Evolutionary conservation across 768 basidiomycete genomes (phyloP).

Genomic region (Leccinum olivaceopallidum): DNA sequence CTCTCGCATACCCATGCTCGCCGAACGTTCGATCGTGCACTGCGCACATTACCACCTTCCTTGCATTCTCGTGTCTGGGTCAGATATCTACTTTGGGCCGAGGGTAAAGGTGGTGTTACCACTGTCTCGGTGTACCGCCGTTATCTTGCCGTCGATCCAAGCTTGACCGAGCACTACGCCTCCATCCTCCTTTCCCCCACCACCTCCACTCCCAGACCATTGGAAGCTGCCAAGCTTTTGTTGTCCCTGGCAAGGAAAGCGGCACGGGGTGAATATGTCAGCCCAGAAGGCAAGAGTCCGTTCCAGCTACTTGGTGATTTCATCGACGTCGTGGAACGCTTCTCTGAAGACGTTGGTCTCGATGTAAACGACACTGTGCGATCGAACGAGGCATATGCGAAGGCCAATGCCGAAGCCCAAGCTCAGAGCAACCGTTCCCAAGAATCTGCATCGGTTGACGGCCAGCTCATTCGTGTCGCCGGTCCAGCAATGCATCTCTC

Average conservation of each 20-base stretch:
- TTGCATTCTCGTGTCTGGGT: conserved; percentile 92
- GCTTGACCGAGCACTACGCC: conserved; percentile 77
- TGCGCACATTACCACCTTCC: conserved; percentile 92
- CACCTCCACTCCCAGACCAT: conserved; percentile 69
- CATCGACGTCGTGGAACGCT: conserved; percentile 87
- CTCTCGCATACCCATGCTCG: conserved; percentile 90
- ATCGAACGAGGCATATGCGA: conserved; percentile 51
- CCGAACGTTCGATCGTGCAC: conserved; percentile 89
- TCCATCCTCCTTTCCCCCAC: conserved; percentile 59
- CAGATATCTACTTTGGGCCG: conserved; percentile 91
- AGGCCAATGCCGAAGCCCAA: conserved; percentile 47
- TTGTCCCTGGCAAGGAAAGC: conserved; percentile 84
- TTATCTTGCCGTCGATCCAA: conserved; percentile 82
- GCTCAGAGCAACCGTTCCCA: conserved; percentile 31
- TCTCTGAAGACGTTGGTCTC: conserved; percentile 90
- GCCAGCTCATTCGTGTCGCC: conserved; percentile 69
- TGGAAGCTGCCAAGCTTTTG: conserved; percentile 92
- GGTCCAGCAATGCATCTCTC: conserved; percentile 60
- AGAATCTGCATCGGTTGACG: conserved; percentile 51
- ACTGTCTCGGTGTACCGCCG: conserved; percentile 84
- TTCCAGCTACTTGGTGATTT: conserved; percentile 93
- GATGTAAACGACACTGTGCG: conserved; percentile 72
- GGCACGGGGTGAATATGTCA: conserved; percentile 76
- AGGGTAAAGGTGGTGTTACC: conserved; percentile 75
- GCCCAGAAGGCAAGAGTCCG: conserved; percentile 91